Evolutionary conservation across 202 grass and related monocot genomes (phyloP).

Genomic region (Bolboschoenoplectus hybrid): DNA sequence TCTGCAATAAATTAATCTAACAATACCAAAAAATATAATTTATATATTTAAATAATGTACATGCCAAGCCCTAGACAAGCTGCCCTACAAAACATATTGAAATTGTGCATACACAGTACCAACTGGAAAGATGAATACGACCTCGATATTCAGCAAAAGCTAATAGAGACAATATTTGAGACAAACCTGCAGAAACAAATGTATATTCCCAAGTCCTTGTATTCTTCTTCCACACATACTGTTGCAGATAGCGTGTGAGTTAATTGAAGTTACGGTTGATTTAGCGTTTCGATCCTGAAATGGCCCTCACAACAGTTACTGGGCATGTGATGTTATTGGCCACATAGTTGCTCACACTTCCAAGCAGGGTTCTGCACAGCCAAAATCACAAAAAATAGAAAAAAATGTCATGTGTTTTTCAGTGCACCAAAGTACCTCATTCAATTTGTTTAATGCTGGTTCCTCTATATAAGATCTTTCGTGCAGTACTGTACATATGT

Average conservation of each 20-base stretch:
- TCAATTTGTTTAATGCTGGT: not conserved
- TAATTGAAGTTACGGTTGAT: not conserved
- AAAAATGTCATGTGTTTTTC: not conserved
- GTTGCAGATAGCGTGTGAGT: not conserved
- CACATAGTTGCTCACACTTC: constrained; percentile 88
- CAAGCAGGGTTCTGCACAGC: constrained; percentile 65
- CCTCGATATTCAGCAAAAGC: not conserved
- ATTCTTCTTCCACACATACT: not conserved
- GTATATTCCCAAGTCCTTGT: not conserved
- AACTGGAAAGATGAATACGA: not conserved
- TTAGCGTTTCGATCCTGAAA: constrained; percentile 35
- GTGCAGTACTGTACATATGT: not conserved
- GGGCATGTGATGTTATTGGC: constrained; percentile 72
- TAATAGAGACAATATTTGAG: not conserved
- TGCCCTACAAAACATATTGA: not conserved
- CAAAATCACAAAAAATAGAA: not conserved
- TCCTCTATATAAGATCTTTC: not conserved
- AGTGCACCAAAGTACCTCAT: not conserved
- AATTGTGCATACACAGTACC: not conserved
- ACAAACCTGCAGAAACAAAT: not conserved
- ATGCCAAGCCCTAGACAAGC: not conserved
- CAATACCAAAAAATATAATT: not conserved
- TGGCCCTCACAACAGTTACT: constrained; percentile 65
- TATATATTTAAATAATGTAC: not conserved
- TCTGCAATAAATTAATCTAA: not conserved